A percentile compares a stretch with the other conserved stretches of the same genome.
These are phyloP conservation scores for Drechslera avenae DNA, from an alignment of 2,329 filamentous ascomycete species.

Conservation along the genomic window DNA sequence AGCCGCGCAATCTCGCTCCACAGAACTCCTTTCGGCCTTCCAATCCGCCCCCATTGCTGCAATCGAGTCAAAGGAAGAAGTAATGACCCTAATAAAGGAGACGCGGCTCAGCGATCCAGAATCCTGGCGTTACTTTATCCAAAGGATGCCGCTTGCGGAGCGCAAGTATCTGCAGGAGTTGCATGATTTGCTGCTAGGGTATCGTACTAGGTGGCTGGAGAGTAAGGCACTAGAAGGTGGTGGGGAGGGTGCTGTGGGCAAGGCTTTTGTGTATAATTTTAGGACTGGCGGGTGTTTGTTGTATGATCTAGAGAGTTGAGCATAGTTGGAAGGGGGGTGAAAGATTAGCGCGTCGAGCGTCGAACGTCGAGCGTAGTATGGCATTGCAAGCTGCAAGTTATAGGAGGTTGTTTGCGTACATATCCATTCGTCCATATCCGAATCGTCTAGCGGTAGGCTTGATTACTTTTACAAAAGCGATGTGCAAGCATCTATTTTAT, in stretches of 20 bases:
- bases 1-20: conserved; percentile 64
- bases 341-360: too few relatives aligned
- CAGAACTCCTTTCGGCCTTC: conserved; percentile 71
- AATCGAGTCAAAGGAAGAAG: conserved; percentile 83
- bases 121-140: conserved; percentile 80
- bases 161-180: conserved; percentile 83
- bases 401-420: too few relatives aligned
- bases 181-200: conserved; percentile 71
- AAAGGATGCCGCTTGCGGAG: conserved; percentile 76
- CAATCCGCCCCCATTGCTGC: conserved; percentile 81
- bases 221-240: conserved; percentile 29
- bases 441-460: too few relatives aligned
- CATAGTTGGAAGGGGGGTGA: too few relatives aligned
- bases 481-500: too few relatives aligned
- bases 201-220: conserved; percentile 65
- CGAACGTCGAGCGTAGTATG: too few relatives aligned
- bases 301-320: conserved; percentile 69
- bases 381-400: too few relatives aligned
- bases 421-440: too few relatives aligned
- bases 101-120: conserved; percentile 80
- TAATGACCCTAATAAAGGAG: conserved; percentile 75
- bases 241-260: conserved; percentile 59
- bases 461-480: too few relatives aligned
- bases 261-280: conserved; percentile 92
- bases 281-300: conserved; percentile 82